phyloP scores from a whole-genome alignment of 139 green algal genomes.

The Picocystis salinarum region DNA sequence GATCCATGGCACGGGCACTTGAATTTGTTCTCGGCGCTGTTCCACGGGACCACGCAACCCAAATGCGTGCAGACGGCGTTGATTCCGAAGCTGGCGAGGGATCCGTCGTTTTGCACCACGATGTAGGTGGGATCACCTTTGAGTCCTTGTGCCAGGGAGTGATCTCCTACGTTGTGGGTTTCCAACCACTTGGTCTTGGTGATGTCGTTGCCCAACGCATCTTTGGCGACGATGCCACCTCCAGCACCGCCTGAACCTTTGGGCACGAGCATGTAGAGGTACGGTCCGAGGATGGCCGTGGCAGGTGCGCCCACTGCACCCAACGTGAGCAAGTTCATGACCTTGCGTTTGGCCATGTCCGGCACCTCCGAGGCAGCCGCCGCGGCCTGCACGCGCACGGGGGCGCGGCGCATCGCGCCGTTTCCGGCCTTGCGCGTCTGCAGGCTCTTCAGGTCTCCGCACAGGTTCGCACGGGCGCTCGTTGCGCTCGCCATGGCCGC shows the following conservation, averaged over 20 bases:
- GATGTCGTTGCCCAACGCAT: slow-evolving; percentile 88
- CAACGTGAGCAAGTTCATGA: slow-evolving; percentile 74
- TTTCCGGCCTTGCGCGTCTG: no score
- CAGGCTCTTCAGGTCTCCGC: no score
- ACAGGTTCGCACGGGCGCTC: no score
- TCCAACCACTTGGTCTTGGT: slow-evolving; percentile 57
- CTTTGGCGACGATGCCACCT: slow-evolving; percentile 72
- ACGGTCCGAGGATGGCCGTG: slow-evolving; percentile 34
- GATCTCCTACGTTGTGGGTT: slow-evolving; percentile 65
- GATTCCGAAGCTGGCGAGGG: slow-evolving; percentile 79
- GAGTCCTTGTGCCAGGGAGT: slow-evolving; percentile 77
- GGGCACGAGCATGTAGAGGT: slow-evolving; percentile 59
- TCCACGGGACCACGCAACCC: slow-evolving; percentile 98
- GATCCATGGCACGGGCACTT: slow-evolving; percentile 98
- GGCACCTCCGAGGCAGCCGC: slow-evolving; percentile 14
- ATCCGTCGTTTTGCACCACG: slow-evolving; percentile 60
- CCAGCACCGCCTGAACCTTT: slow-evolving; percentile 34
- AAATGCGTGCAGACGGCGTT: slow-evolving; percentile 99
- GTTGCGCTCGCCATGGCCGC: no score
- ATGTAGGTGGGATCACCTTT: slow-evolving; percentile 98
- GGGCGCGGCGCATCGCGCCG: neutral
- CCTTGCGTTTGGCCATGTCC: slow-evolving; percentile 56
- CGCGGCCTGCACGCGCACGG: neutral
- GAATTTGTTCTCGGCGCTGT: slow-evolving; percentile 96
- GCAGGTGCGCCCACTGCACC: slow-evolving; percentile 46